Base-by-base conservation (phyloP, 179 eudicot genomes). In the Beta macrorhiza region DNA sequence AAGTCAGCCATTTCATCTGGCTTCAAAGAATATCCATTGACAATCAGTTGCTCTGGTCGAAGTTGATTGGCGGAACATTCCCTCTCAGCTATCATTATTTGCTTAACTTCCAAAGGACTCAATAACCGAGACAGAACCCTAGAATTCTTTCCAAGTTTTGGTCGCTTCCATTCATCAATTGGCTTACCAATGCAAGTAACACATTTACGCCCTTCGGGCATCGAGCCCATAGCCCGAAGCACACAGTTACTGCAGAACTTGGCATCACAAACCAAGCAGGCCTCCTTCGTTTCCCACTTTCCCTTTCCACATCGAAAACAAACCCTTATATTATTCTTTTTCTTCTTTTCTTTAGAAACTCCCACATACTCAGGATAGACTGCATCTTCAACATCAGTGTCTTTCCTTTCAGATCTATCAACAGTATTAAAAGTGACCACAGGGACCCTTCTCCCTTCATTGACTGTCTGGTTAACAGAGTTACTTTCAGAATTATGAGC, bases 181-280 rank as follows among this genome's bases (percentile, higher is more conserved):
- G 95, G 88, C 63, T 90, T 89, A n/a, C 93, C 86, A 63, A 92
- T 92, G 82, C 97, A 92, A 75, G 92, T 89, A 72, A 92, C 95
- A 81, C 97, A 92, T 81, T 92, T 92, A 29, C 97, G 91, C 67
- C 97, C 97, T 79, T 92, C 97, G 0, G 97, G 97, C 97, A 92
- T 92, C 11, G 97, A 92, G 1, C 97, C 97, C 97, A 92, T 92
- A 5, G 97, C 97, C 71, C 95, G 87, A 72, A 92, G 95, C 80
- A 92, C 92, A 67, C 97, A 92, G 78, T 85, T 90, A 75, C 97
- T 85, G 71, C 97, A 92, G 58, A 86, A 92, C 78, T 85, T 90
- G 5, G 90, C 88, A 79, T 90, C 92, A 76, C 97, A 92, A 74
- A 89, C 95, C 13, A 92, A 59, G 72, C 97, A 92, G 0, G 90